Conservation (phyloP, 352 stramenopile genomes). For the Hyaloperonospora brassicae region DNA sequence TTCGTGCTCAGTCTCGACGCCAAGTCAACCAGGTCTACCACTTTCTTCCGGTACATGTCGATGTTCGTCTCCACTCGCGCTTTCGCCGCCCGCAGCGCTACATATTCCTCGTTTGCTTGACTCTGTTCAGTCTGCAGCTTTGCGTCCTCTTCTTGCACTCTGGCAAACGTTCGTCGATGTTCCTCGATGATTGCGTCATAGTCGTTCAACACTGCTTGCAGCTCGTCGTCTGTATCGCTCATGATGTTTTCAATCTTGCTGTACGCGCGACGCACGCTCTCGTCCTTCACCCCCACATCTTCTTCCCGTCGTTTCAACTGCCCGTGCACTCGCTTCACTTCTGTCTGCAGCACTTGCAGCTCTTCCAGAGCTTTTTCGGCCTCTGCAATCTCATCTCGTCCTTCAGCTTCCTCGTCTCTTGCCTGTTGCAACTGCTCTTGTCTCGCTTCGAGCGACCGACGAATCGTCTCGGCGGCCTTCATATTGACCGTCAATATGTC, state of each 20-base stretch:
- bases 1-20: conserved; percentile 39
- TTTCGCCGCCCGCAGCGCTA: conserved; percentile 29
- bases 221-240: conserved; percentile 59
- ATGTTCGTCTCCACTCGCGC: conserved; percentile 51
- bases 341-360: conserved; percentile 38
- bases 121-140: conserved; percentile 27
- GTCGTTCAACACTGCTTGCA: conserved; percentile 43
- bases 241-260: conserved; percentile 58
- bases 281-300: conserved; percentile 35
- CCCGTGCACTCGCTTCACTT: conserved; percentile 31
- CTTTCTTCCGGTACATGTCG: conserved; percentile 28
- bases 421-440: conserved; percentile 40
- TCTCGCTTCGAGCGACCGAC: conserved; percentile 41
- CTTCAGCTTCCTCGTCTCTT: conserved; percentile 27
- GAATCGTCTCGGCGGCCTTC: conserved; percentile 45
- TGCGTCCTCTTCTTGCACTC: conserved; percentile 29
- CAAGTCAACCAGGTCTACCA: conserved; percentile 39
- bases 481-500: conserved; percentile 85
- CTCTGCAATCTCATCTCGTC: conserved; percentile 31
- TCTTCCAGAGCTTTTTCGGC: conserved; percentile 50
- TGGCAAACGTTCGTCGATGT: conserved; percentile 27
- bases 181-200: conserved; percentile 49
- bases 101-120: conserved; percentile 28
- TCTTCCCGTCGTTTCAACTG: conserved; percentile 29
- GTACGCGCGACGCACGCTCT: conserved; percentile 30